Evolutionary conservation across 225 moss, liverwort and hornwort genomes (phyloP).

Genomic region (Marchantia polymorpha): DNA sequence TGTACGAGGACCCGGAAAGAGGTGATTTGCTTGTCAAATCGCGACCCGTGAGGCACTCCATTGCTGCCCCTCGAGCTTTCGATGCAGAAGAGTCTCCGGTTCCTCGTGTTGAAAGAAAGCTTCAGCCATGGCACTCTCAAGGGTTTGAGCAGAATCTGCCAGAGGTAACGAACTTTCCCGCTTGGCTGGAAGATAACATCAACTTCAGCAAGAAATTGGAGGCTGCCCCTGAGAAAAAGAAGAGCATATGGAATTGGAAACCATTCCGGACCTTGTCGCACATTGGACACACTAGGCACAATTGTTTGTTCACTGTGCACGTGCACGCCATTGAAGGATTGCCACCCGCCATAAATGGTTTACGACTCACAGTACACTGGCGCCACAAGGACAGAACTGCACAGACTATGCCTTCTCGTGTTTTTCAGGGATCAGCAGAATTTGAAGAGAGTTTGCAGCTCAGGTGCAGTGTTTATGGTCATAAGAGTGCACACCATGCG

Average conservation of each 20-base stretch:
- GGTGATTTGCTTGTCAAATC: conserved; percentile 22
- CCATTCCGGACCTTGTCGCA: conserved; percentile 89
- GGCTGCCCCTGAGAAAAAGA: conserved; percentile 71
- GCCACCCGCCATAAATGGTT: conserved; percentile 83
- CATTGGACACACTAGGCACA: conserved; percentile 77
- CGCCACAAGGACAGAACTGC: conserved; percentile 71
- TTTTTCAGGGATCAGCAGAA: conserved; percentile 71
- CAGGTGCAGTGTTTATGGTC: conserved; percentile 72
- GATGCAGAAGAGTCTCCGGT: conserved; percentile 28
- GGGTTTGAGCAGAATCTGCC: conserved; percentile 66
- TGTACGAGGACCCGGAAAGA: conserved; percentile 27
- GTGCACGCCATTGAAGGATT: conserved; percentile 85
- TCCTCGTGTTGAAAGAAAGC: conserved; percentile 32
- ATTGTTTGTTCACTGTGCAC: conserved; percentile 80
- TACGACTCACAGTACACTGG: conserved; percentile 77
- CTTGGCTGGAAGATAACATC: conserved; percentile 62
- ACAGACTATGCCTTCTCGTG: conserved; percentile 81
- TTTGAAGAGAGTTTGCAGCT: conserved; percentile 81
- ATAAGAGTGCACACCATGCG: conserved; percentile 68
- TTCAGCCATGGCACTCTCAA: conserved; percentile 85
- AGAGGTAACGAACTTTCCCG: conserved; percentile 62
- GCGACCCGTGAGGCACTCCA: conserved; percentile 33
- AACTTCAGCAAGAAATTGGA: conserved; percentile 73
- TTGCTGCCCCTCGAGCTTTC: conserved; percentile 45
- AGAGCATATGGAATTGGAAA: conserved; percentile 91